Evolutionary conservation across 73 alveolate genomes (phyloP).

Genomic region (Paramecium sonneborni): DNA sequence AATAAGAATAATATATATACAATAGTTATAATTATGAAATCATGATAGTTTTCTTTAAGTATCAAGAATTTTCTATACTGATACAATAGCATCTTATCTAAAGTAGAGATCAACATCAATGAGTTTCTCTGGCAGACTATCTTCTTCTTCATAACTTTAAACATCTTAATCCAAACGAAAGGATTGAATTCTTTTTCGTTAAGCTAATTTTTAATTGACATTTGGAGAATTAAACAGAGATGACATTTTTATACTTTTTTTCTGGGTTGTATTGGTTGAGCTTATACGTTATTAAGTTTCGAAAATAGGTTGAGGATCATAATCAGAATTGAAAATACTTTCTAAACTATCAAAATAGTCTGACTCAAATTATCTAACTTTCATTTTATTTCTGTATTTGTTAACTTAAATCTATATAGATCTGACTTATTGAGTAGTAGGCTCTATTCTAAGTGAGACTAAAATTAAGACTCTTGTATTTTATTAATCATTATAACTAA

Average conservation of each 20-base stretch:
- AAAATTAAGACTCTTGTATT: not conserved
- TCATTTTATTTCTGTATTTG: not conserved
- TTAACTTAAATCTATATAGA: not conserved
- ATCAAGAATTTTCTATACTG: not conserved
- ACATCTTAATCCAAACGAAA: not conserved
- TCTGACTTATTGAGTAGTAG: not conserved
- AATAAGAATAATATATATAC: not conserved
- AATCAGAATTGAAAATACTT: not conserved
- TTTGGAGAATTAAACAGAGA: not conserved
- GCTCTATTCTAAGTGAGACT: not conserved
- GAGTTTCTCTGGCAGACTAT: not conserved
- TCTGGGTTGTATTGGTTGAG: not conserved
- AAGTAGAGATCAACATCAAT: constrained; percentile 4
- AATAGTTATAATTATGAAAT: not conserved
- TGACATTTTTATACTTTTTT: not conserved
- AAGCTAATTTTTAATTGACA: not conserved
- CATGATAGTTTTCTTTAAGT: not conserved
- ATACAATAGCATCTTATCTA: constrained; percentile 15
- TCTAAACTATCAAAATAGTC: not conserved
- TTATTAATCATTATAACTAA: not conserved
- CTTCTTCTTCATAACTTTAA: not conserved
- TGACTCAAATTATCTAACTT: not conserved
- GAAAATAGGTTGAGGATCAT: not conserved
- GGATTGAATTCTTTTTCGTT: not conserved
- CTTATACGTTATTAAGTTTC: not conserved